Conservation (phyloP, 1,139 yeast genomes). For the Diutina siamensis region DNA sequence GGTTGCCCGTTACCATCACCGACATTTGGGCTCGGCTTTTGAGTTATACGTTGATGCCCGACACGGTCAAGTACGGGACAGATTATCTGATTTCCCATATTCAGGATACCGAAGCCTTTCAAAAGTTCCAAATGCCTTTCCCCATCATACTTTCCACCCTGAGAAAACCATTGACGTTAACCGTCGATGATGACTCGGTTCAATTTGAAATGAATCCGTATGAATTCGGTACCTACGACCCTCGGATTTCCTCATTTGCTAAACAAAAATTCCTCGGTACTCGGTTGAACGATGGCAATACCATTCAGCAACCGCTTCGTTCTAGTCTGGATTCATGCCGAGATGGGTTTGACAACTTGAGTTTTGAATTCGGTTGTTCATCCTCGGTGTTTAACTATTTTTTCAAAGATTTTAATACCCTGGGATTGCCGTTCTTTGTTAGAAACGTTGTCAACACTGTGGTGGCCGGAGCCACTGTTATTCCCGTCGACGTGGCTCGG, state of each 20-base stretch:
- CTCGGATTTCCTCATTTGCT: constrained; percentile 37
- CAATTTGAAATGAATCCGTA: constrained; percentile 52
- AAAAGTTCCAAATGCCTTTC: constrained; percentile 26
- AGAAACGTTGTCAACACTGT: constrained; percentile 25
- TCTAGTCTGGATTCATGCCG: constrained; percentile 25
- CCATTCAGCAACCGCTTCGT: constrained; percentile 5
- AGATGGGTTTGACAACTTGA: constrained; percentile 58
- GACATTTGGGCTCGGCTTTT: constrained; percentile 52
- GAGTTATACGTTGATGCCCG: constrained; percentile 62
- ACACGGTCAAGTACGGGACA: constrained; percentile 17
- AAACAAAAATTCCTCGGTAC: constrained; percentile 47
- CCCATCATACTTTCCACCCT: constrained; percentile 31
- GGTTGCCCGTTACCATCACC: constrained; percentile 39
- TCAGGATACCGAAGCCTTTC: constrained; percentile 2
- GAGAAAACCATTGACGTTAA: constrained; percentile 23
- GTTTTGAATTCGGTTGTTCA: constrained; percentile 62
- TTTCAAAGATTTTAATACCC: constrained; percentile 33
- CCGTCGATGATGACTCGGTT: constrained; percentile 25
- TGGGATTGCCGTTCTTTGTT: constrained; percentile 34
- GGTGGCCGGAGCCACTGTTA: constrained; percentile 16
- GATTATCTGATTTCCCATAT: neutral
- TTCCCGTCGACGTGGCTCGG: neutral
- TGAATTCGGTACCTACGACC: constrained; percentile 65
- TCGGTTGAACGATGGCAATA: constrained; percentile 12
- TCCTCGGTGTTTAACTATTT: constrained; percentile 58